Base-by-base conservation (phyloP, 1,284 basidiomycete genomes). In the Sanghuangporus weigelae region DNA sequence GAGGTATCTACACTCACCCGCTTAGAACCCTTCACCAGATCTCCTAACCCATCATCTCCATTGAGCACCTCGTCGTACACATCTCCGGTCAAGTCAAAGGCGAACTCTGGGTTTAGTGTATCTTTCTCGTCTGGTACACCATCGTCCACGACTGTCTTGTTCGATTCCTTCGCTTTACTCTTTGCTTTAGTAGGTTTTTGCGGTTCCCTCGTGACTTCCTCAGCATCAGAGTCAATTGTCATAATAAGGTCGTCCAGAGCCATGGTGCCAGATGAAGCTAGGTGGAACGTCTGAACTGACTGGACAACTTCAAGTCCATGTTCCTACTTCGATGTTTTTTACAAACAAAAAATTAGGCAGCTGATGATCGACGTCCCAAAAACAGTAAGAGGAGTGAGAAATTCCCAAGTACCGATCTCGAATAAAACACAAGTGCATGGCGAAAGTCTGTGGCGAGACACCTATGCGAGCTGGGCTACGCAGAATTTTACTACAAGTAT, bases 171-270 rank as follows among this genome's bases (percentile, higher is more conserved):
- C 31, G 60, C 59, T 62, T 66, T 66, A 53, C 64, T 70, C 57
- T 64, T 68, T 64, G 67, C 62, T 42, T 63, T 72, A 71, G 64
- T 2, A 63, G 21, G 50, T 68, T 69, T 59, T 66, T 55, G 59
- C 63, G 57, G 64, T 66, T 60, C 66, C 39, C 62, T 64, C 10
- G 63, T 62, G n/a, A 58, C 62, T 21, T 81, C 82, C 71, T 93
- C 91, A 26, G 78, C 78, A 69, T 92, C 92, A 38, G 92, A 93
- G 68, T 91, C 89, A 63, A 94, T 81, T 0, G 92, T 94, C 84
- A 90, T 85, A 55, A 93, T 79, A 76, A 89, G 90, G 73, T 92
- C 89, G n/a, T 73, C 69, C 61, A 69, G 50, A 6, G 57, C 65
- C 65, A 66, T 66, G 31, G 14, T 57, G 36, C 8, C 16, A 4